Base-by-base conservation (phyloP, 2,329 filamentous ascomycete species). In the Fusarium nematophilum region DNA sequence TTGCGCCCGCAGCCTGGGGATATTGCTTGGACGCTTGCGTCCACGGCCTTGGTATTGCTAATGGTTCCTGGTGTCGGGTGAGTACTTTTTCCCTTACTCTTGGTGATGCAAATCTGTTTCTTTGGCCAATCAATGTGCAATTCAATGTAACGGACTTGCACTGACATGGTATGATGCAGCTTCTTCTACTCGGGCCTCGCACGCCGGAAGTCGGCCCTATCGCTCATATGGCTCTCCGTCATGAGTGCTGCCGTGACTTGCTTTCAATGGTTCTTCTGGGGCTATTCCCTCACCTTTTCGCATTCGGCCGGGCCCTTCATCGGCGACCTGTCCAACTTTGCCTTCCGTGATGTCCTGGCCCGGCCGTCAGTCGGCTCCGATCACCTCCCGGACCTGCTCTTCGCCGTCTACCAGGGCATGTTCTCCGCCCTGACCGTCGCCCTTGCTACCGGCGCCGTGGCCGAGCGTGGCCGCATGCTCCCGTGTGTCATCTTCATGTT, bases 191-290 rank as follows among this genome's bases (percentile, higher is more conserved):
- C 92, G 10, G 93, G 93, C 58, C 87, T 96, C 15, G 92, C 93
- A 15, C 88, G 93, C 58, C 84, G 93, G 72, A 97, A 96, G 79
- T 96, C 92, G 0, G 93, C 93, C 7, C 81, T 97, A 47, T 95
- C 92, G 17, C 81, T 97, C 58, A 92, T 97, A 75, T 96, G 92
- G 92, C 87, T 96, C 18, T 94, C 91, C 4, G 82, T 96, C 72
- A 96, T 96, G 90, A 86, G 92, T 15, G 87, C 89, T 1, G 92
- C 89, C 10, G 89, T 96, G 44, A 89, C 92, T 29, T 90, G 88
- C 21, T 96, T 96, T 76, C 92, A 96, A 75, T 97, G 93, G 93
- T 96, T 96, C 81, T 92, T 95, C 81, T 95, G 91, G 91, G 91
- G 91, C 33, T 95, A 92, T 74, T 93, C 90, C 5, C 78, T 95